Conservation (phyloP, 2,329 filamentous ascomycete genomes). For the Herpotrichia juniperi region DNA sequence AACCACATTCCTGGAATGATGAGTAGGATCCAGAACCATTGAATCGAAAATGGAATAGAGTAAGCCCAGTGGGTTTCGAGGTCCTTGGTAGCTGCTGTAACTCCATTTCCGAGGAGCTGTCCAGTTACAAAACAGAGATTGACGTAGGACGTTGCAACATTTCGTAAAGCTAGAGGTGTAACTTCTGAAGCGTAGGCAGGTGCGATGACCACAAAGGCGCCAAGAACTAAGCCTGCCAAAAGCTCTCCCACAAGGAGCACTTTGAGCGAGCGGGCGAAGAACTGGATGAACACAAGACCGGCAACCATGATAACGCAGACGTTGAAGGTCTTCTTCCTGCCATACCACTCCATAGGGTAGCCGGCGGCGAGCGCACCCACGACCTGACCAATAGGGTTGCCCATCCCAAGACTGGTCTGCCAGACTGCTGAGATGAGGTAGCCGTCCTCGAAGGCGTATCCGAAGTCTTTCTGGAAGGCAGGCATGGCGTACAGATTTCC, state of each 20-base stretch:
- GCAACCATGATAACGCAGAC: constrained; percentile 22
- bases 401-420: constrained; percentile 53
- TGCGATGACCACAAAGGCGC: constrained; percentile 62
- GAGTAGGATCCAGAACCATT: constrained; percentile 76
- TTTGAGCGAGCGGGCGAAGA: constrained; percentile 63
- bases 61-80: constrained; percentile 65
- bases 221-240: constrained; percentile 64
- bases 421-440: constrained; percentile 47
- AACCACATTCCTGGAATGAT: constrained; percentile 68
- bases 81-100: constrained; percentile 43
- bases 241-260: constrained; percentile 66
- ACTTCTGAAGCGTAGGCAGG: constrained; percentile 73
- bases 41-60: constrained; percentile 67
- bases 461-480: constrained; percentile 64
- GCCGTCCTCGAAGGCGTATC: constrained; percentile 55
- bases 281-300: constrained; percentile 66
- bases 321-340: constrained; percentile 32
- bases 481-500: constrained; percentile 67
- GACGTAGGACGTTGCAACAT: constrained; percentile 64
- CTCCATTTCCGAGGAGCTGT: constrained; percentile 59
- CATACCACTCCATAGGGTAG: constrained; percentile 47
- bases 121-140: constrained; percentile 69
- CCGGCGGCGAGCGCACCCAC: constrained; percentile 57
- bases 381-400: constrained; percentile 63
- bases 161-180: constrained; percentile 63